These are phyloP conservation scores for Dalbergia oliveri DNA, from an alignment of 306 rosid species.

Conservation along the genomic window DNA sequence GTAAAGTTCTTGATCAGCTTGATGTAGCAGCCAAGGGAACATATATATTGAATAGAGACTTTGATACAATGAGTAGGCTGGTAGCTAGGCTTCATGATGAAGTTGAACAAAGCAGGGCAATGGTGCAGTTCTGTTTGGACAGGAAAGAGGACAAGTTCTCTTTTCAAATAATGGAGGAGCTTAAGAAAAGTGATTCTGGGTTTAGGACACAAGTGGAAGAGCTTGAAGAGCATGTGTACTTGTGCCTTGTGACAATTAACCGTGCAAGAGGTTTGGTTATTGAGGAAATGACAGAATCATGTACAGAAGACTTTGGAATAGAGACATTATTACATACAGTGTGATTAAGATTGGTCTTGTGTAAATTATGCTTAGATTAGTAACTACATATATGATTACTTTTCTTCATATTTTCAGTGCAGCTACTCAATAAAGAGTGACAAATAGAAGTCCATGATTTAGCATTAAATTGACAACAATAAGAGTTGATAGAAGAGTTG, in stretches of 20 bases:
- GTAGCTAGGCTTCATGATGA: conserved; percentile 59
- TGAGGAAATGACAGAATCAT: conserved; percentile 50
- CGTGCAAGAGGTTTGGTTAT: conserved; percentile 60
- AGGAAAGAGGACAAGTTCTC: conserved; percentile 54
- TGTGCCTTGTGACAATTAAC: conserved; percentile 66
- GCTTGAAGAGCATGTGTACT: conserved; percentile 65
- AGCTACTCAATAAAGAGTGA: no score
- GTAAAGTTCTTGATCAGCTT: conserved; percentile 52
- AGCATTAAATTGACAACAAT: no score
- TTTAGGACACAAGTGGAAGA: conserved; percentile 69
- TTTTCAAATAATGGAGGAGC: conserved; percentile 59
- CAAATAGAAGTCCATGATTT: no score
- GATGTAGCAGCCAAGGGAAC: conserved; percentile 71
- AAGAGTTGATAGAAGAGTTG: no score
- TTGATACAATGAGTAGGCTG: conserved; percentile 65
- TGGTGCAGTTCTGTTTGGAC: conserved; percentile 59
- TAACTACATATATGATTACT: neutral
- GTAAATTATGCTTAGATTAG: neutral
- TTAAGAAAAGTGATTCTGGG: conserved; percentile 51
- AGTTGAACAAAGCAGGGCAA: conserved; percentile 55
- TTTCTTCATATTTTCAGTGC: neutral
- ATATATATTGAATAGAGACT: conserved; percentile 63
- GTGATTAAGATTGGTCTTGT: neutral
- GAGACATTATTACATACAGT: neutral
- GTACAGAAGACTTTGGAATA: neutral